Evolutionary conservation across 805 yeast species (phyloP), one percentile per base, ranked within the genome.

Genomic region (Candida lessepsii): DNA sequence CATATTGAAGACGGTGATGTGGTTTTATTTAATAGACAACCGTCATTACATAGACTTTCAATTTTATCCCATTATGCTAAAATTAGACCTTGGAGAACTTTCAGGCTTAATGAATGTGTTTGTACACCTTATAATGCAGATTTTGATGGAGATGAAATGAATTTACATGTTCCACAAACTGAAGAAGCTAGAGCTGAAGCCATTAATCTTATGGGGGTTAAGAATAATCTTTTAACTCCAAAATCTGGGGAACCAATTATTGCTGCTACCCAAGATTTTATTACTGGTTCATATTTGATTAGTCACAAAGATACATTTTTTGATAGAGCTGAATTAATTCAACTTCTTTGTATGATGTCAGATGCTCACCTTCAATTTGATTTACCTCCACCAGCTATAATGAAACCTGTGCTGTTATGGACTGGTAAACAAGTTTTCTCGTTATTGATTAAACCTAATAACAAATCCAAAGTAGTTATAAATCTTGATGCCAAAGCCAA

Each of bases 121-220:
- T 93, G 99, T 70, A 93, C 99, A 0, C 99, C 99, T 2, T 93
- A 93, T 67, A 95, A 95, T 62, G 99, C 99, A 28, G 99, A 93
- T 76, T 93, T 93, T 60, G 99, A 93, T 64, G 99, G 99, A 66
- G 99, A 93, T 67, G 99, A 93, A 64, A 93, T 93, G 99, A 93
- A 93, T 63, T 72, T 93, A 57, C 99, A 93, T 60, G 99, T 93
- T 33, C 99, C 99, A 1, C 99, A 93, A 63, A 93, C 98, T 1
- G 98, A 93, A 65, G 99, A 93, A 64, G 98, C 99, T 1, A 73
- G 99, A 49, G 96, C 98, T 0, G 99, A 93, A 63, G 99, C 99
- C n/a, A 88, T 91, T 64, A 86, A 86, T 56, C 73, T 93, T 57
- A 93, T 93, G 99, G 99, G 98, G 40, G 99, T 93, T 29, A 93